phyloP scores from a whole-genome alignment of 345 rosid species.

The Aquilaria yunnanensis region DNA sequence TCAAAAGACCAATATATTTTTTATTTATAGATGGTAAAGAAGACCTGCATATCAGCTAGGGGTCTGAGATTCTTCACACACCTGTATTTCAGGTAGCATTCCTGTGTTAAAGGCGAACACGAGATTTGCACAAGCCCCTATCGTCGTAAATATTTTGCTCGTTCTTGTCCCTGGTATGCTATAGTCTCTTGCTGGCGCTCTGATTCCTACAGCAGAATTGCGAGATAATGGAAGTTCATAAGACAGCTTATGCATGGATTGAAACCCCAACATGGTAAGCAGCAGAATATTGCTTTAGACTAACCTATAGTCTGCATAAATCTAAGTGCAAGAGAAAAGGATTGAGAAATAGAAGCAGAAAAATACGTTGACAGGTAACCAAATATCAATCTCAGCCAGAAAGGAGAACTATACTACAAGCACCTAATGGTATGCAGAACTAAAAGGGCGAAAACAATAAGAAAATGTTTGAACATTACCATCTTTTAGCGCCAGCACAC shows the following conservation, averaged over 20 bases:
- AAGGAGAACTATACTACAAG: too few relatives aligned
- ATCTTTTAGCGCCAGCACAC: conserved; percentile 53
- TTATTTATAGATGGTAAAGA: too few relatives aligned
- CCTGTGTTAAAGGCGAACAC: conserved; percentile 95
- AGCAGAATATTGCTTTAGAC: too few relatives aligned
- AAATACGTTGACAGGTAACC: too few relatives aligned
- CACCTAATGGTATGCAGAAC: background rate
- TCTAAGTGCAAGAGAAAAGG: too few relatives aligned
- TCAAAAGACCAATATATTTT: too few relatives aligned
- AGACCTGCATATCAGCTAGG: too few relatives aligned
- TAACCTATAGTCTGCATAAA: too few relatives aligned
- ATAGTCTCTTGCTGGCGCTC: conserved; percentile 71
- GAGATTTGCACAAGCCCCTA: conserved; percentile 79
- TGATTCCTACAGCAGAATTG: conserved; percentile 36
- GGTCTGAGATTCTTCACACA: background rate
- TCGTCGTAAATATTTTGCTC: conserved; percentile 49
- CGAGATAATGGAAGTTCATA: too few relatives aligned
- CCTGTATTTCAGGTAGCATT: conserved; percentile 93
- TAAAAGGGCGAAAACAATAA: background rate
- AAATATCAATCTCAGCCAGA: too few relatives aligned
- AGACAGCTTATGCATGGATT: background rate
- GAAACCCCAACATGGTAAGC: background rate
- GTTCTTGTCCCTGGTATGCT: conserved; percentile 44
- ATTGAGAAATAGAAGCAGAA: too few relatives aligned
- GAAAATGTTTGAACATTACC: conserved; percentile 33